Base-by-base conservation (phyloP, 2,329 filamentous ascomycete genomes). In the Coniochaeta sp. region DNA sequence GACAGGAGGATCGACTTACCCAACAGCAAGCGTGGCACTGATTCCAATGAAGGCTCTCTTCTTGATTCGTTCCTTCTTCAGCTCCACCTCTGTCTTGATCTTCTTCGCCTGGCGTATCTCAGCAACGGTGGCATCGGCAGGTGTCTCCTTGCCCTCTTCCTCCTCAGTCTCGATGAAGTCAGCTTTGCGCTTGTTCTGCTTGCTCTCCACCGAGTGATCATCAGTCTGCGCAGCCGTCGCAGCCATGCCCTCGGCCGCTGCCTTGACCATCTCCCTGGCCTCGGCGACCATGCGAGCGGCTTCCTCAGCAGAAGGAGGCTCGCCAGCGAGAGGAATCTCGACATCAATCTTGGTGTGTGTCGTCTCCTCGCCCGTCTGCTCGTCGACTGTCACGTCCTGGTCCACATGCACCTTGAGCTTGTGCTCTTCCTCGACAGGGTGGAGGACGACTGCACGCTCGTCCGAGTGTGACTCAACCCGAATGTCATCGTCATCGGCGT, bases 251-350 rank as follows among this genome's bases (percentile, higher is more conserved):
- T 75, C 69, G 70, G 79, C 75, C 61, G 81, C 83, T 62, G 87
- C 86, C 63, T 89, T 83, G 6, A 97, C 93, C 90, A 97, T 96
- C 66, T 88, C 85, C 76, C 89, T 91, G 34, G 95, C 95, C 68
- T 91, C 87, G 31, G 87, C 87, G 62, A 98, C 88, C 89, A 97
- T 92, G 60, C 87, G 84, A 61, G 89, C 83, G 1, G 92, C 88
- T 67, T 95, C 89, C 64, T 92, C 89, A 0, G 90, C 86, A 14
- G 87, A 84, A 0, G 89, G 88, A 9, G 92, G 81, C 62, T 90
- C 85, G 59, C 82, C 83, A 11, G 85, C 80, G 4, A 83, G 66
- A 16, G 92, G 90, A 69, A 95, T 81, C 64, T 95, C 89, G 12
- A 95, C 80, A 63, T 89, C 88, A 57, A 93, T 86, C 55, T 87